Conservation (phyloP, 176 grass and related monocot species). For the Juncus inflexus region DNA sequence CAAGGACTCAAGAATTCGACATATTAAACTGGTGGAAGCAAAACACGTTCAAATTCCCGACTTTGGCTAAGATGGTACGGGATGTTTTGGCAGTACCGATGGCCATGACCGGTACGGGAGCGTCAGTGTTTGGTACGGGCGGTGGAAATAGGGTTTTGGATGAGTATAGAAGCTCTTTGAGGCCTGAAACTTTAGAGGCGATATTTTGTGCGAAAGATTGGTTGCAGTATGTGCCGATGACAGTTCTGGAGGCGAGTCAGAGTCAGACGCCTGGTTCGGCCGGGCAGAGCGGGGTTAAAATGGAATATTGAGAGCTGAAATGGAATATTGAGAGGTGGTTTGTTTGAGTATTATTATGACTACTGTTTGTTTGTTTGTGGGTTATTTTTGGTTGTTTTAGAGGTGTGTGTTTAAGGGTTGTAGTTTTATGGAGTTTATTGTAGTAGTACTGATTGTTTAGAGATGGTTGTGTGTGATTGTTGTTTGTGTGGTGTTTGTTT, state of each 20-base stretch:
- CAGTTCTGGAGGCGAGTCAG: slow-evolving; percentile 2
- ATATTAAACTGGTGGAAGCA: slow-evolving; percentile 43
- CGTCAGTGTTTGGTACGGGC: slow-evolving; percentile 34
- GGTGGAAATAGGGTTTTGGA: slow-evolving; percentile 30
- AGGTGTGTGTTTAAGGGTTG: slow-evolving; percentile 3
- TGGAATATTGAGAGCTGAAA: slow-evolving; percentile 16
- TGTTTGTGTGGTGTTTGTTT: too few relatives aligned
- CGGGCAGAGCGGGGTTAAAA: neutral
- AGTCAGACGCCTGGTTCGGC: neutral
- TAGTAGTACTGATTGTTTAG: too few relatives aligned
- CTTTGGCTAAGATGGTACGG: slow-evolving; percentile 37
- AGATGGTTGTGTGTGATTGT: too few relatives aligned
- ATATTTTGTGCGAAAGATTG: slow-evolving; percentile 46
- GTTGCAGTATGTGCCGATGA: slow-evolving; percentile 27
- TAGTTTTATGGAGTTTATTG: neutral
- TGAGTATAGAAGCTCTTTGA: slow-evolving; percentile 43
- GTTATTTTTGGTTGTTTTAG: neutral
- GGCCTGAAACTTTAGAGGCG: slow-evolving; percentile 39
- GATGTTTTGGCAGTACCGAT: slow-evolving; percentile 41
- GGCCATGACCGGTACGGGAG: slow-evolving; percentile 13
- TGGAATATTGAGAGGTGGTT: slow-evolving; percentile 15
- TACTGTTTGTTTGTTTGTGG: neutral
- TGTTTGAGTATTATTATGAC: slow-evolving; percentile 9
- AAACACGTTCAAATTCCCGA: slow-evolving; percentile 39
- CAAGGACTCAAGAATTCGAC: slow-evolving; percentile 36